These are phyloP conservation scores for Venturia pyrina DNA, from an alignment of 2,329 filamentous ascomycete species.

Conservation along the genomic window DNA sequence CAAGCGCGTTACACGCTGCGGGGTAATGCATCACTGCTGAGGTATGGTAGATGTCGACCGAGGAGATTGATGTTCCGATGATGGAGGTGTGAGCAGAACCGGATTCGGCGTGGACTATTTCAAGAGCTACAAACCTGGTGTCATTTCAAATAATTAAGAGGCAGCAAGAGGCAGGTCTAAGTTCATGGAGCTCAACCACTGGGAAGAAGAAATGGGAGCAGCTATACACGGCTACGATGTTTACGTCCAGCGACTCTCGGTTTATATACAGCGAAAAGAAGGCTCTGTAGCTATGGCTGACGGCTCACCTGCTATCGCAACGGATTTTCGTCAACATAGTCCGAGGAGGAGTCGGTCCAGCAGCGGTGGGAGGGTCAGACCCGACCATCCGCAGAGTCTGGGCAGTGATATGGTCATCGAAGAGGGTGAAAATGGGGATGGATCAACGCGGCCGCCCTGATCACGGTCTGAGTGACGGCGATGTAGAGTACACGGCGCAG, in stretches of 20 bases:
- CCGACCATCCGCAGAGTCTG: neutral
- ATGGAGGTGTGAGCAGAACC: constrained; percentile 37
- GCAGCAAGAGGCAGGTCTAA: constrained; percentile 21
- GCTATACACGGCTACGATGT: constrained; percentile 37
- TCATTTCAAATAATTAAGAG: constrained; percentile 15
- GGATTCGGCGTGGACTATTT: constrained; percentile 44
- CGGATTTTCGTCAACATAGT: neutral
- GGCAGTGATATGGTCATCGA: constrained; percentile 11
- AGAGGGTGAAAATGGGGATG: constrained; percentile 7
- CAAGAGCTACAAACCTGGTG: constrained; percentile 30
- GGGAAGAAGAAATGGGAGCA: constrained; percentile 31
- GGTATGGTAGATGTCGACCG: no score
- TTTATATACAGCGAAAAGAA: constrained; percentile 39
- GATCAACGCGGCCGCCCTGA: no score
- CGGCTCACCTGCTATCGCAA: constrained; percentile 22
- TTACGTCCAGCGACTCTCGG: constrained; percentile 39
- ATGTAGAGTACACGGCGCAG: no score
- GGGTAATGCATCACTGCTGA: no score
- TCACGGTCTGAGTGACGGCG: no score
- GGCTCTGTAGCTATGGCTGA: constrained; percentile 26
- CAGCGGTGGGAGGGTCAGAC: neutral
- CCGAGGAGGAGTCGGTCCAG: neutral
- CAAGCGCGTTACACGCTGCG: no score
- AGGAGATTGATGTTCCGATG: no score
- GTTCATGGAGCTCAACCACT: constrained; percentile 43